Base-by-base conservation (phyloP, 83 land plant species). In the Diphasiastrum complanatum region DNA sequence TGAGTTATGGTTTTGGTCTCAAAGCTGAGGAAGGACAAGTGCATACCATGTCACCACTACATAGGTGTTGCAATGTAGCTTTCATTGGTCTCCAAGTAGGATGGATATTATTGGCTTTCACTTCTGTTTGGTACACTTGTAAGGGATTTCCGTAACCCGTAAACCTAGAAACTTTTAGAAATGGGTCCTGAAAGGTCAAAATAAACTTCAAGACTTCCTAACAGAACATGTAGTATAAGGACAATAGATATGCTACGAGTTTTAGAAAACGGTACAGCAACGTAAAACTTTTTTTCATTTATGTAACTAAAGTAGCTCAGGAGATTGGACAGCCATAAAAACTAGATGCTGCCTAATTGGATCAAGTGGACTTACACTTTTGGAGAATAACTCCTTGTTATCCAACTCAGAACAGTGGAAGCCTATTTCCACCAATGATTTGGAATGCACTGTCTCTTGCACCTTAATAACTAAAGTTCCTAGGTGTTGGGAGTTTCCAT, bases 101-200 rank as follows among this genome's bases (percentile, higher is more conserved):
- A 55, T 75, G 75, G 24, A 79, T 68, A 47, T 78, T 84, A 72
- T 90, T 86, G 65, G 68, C 86, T 51, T 68, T 68, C 38, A 90
- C 92, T 74, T 90, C 96, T 16, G 96, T 86, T 72, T 84, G 81
- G 60, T 70, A 86, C 33, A 86, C 64, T 12, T 89, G 86, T 19
- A 81, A 46, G 19, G 55, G 22, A 37, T 14, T 47, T 16, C 89
- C 89, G 74, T 51, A 74, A 52, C 76, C 83, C 0, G 50, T 69
- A 33, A 61, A 47, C 58, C 78, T 90, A 18, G 81, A 86, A 52
- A 90, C 74, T 50, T 76, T 80, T 58, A 90, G 49, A 62, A 86
- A 90, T 20, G 92, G 85, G 45, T 90, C 96, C 96, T 90, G 68
- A 32, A 75, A 29, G 14, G 52, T 49, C 6, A 8, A 27, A 18